These are phyloP conservation scores for Xylaria scruposa DNA, from an alignment of 495 filamentous ascomycete species.

Conservation along the genomic window DNA sequence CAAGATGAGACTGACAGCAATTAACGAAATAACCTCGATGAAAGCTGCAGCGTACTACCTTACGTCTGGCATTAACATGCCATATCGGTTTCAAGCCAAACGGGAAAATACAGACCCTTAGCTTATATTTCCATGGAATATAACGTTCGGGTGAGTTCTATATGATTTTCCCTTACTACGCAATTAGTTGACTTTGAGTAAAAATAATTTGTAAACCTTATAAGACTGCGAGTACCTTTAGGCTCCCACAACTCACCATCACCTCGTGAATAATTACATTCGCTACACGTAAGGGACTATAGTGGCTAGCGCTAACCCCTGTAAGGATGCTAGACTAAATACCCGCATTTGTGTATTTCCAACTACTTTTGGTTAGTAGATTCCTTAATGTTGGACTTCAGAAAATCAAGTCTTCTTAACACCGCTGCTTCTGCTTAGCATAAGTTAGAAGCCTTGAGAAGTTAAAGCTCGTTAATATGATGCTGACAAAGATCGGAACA, in stretches of 20 bases:
- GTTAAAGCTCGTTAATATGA: not conserved
- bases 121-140: too few species aligned
- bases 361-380: not conserved
- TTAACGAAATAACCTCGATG: too few species aligned
- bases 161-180: too few species aligned
- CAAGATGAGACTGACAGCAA: too few species aligned
- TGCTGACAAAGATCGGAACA: not conserved
- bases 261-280: not conserved
- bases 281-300: not conserved
- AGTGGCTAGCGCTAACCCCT: not conserved
- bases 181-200: too few species aligned
- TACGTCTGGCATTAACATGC: too few species aligned
- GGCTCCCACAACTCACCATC: not conserved
- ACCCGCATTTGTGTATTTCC: not conserved
- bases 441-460: not conserved
- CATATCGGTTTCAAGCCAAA: too few species aligned
- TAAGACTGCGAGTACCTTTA: not conserved
- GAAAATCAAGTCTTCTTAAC: constrained; percentile 3
- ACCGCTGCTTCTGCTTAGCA: not conserved
- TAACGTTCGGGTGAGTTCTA: too few species aligned
- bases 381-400: not conserved
- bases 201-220: not conserved
- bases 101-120: too few species aligned
- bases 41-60: too few species aligned
- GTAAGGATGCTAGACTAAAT: not conserved